Evolutionary conservation across 1,284 basidiomycete species (phyloP).

Genomic region (Veloboletus limbatus): DNA sequence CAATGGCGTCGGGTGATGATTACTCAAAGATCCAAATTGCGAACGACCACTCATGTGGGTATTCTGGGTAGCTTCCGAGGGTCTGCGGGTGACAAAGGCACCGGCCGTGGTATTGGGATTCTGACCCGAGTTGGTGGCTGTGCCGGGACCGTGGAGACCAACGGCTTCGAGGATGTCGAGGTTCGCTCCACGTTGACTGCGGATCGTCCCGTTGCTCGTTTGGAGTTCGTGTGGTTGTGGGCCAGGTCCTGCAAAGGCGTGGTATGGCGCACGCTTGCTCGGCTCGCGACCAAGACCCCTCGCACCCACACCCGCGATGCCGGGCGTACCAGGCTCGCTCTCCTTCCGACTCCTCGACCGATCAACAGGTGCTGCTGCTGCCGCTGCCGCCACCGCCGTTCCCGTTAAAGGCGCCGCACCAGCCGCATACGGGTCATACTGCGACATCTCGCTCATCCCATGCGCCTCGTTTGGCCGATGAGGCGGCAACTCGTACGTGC

Average conservation of each 20-base stretch:
- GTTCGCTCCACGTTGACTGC: constrained; percentile 19
- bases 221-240: constrained; percentile 16
- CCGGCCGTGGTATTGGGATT: too few species aligned
- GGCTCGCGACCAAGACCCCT: constrained; percentile 40
- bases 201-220: constrained; percentile 9
- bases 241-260: constrained; percentile 47
- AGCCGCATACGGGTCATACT: constrained; percentile 38
- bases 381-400: too few species aligned
- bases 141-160: constrained; percentile 22
- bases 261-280: constrained; percentile 42
- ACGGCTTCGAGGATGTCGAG: constrained; percentile 32
- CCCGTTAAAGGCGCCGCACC: constrained; percentile 45
- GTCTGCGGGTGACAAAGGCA: constrained; percentile 18
- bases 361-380: constrained; percentile 26
- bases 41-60: constrained; percentile 26
- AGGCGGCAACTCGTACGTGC: constrained; percentile 56
- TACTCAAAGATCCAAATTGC: constrained; percentile 22
- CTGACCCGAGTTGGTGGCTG: too few species aligned
- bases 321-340: constrained; percentile 33
- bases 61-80: constrained; percentile 25
- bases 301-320: constrained; percentile 39
- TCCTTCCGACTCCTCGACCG: constrained; percentile 33
- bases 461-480: constrained; percentile 40
- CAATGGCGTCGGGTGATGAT: constrained; percentile 14
- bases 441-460: constrained; percentile 50